A percentile compares a stretch with the other conserved stretches of the same genome.
Conservation (phyloP, 2,329 filamentous ascomycete genomes). For the Xylogone sp. region DNA sequence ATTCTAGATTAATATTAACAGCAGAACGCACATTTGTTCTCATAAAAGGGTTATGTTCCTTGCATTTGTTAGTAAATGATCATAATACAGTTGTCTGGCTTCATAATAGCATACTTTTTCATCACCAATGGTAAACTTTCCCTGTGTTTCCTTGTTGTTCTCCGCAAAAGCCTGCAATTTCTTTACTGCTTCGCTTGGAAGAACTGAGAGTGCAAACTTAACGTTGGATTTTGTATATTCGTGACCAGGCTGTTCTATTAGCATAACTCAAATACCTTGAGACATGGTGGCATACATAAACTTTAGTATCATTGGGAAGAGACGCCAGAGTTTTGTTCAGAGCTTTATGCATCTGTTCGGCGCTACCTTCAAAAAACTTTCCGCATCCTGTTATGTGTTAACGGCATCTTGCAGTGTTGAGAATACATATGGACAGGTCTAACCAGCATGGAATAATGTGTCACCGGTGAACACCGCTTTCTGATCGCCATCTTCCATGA, state of each 20-base stretch:
- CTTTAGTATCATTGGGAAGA: slow-evolving; percentile 84
- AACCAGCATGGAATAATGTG: slow-evolving; percentile 89
- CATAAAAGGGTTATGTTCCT: slow-evolving; percentile 98
- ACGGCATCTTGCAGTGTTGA: background rate
- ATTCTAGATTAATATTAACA: background rate
- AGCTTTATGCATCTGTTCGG: slow-evolving; percentile 88
- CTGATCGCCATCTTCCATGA: slow-evolving; percentile 74
- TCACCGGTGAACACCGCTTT: slow-evolving; percentile 92
- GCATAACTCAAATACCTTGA: background rate
- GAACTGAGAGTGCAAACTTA: slow-evolving; percentile 76
- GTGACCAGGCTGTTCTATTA: slow-evolving; percentile 68
- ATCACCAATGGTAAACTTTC: slow-evolving; percentile 93
- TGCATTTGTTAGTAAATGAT: slow-evolving; percentile 8
- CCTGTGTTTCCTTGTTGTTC: slow-evolving; percentile 82
- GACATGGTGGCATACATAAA: slow-evolving; percentile 63
- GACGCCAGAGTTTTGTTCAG: slow-evolving; percentile 79
- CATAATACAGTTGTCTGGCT: no score
- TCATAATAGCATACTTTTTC: slow-evolving; percentile 72
- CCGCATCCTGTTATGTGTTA: slow-evolving; percentile 66
- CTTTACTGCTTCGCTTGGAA: slow-evolving; percentile 71
- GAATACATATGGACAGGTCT: slow-evolving; percentile 20
- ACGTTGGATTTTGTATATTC: slow-evolving; percentile 98
- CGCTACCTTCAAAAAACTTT: slow-evolving; percentile 89
- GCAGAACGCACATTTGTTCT: slow-evolving; percentile 60
- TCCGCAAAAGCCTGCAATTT: slow-evolving; percentile 74